Percentiles rank a stretch among this genome's conserved stretches.
Evolutionary conservation across 2,329 filamentous ascomycete species (phyloP).

Genomic region (Raffaelea deltoideospora): DNA sequence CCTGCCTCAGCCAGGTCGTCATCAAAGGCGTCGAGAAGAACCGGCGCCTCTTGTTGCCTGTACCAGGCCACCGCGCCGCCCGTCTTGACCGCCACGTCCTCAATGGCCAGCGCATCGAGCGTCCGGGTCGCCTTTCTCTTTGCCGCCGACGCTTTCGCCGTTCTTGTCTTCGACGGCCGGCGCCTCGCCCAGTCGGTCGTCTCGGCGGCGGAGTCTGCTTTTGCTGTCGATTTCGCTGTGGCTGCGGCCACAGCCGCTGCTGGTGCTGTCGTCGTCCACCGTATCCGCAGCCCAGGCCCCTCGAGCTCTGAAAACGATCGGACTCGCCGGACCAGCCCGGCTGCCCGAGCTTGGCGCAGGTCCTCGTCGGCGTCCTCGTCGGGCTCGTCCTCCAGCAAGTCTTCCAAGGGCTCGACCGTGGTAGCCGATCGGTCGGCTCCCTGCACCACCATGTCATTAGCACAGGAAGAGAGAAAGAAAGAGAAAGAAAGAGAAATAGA

Average conservation of each 20-base stretch:
- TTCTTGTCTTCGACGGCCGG: neutral
- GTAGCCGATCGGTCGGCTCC: constrained; percentile 35
- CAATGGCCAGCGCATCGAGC: constrained; percentile 35
- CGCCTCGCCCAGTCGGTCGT: neutral
- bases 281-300: constrained; percentile 30
- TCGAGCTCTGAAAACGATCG: constrained; percentile 72
- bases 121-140: constrained; percentile 21
- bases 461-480: no score
- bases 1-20: constrained; percentile 63
- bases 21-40: constrained; percentile 41
- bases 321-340: constrained; percentile 48
- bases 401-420: constrained; percentile 38
- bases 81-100: constrained; percentile 11
- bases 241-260: neutral
- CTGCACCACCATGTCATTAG: constrained; percentile 26
- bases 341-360: constrained; percentile 34
- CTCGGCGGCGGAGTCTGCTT: neutral
- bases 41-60: constrained; percentile 11
- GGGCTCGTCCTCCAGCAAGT: constrained; percentile 42
- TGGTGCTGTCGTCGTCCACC: constrained; percentile 14
- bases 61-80: constrained; percentile 4
- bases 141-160: neutral
- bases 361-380: constrained; percentile 22
- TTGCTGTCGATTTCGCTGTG: neutral
- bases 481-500: neutral